phyloP scores from a whole-genome alignment of 1,284 basidiomycete genomes.

The Athelia sp. region DNA sequence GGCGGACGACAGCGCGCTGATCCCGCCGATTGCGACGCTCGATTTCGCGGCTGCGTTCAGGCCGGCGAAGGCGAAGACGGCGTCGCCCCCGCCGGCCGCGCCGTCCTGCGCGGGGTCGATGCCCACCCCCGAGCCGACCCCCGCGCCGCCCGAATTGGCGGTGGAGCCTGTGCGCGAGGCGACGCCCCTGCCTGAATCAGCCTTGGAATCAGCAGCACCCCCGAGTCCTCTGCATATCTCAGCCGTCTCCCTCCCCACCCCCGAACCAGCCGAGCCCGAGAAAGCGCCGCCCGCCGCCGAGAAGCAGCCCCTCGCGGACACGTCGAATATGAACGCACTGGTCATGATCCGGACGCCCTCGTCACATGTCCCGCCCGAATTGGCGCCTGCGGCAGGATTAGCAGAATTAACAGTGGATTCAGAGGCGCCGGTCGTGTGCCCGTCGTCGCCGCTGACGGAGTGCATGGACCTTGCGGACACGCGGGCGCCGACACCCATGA shows the following conservation, averaged over 20 bases:
- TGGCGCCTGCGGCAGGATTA: no score
- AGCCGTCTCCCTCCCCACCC: neutral
- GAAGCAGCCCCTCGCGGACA: neutral
- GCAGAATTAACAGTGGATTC: no score
- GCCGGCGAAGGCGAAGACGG: neutral
- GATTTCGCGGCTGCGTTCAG: neutral
- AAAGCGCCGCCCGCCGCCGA: neutral
- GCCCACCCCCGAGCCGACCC: neutral
- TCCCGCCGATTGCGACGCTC: neutral
- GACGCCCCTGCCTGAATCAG: neutral
- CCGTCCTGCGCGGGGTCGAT: neutral
- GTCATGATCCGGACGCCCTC: neutral
- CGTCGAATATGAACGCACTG: neutral
- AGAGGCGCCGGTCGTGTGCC: no score
- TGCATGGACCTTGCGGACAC: no score
- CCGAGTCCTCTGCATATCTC: no score
- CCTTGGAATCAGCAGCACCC: no score
- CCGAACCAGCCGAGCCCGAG: neutral
- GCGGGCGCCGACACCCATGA: no score
- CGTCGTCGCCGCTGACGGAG: no score
- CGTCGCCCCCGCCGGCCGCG: neutral
- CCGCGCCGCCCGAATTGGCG: neutral
- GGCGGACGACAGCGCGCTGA: neutral
- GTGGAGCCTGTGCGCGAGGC: neutral
- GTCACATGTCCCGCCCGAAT: neutral